These are phyloP conservation scores for Trichosporon faecale DNA, from an alignment of 1,284 basidiomycete genomes.

Conservation along the genomic window DNA sequence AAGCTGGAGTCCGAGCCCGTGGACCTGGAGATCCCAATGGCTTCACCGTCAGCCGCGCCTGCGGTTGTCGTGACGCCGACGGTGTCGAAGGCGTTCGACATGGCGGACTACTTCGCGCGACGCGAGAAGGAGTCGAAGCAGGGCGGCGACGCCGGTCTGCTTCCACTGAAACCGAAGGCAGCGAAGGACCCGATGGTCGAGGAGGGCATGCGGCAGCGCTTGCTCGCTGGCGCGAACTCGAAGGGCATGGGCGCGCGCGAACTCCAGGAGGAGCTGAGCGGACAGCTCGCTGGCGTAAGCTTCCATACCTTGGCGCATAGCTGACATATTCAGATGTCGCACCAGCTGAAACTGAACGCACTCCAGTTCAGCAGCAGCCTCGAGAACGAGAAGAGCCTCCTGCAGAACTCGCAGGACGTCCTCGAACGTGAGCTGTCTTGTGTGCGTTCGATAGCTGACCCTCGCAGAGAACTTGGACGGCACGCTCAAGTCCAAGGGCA, in stretches of 20 bases:
- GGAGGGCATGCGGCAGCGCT: conserved; percentile 24
- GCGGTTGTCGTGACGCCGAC: conserved; percentile 2
- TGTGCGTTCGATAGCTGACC: background rate
- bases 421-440: conserved; percentile 43
- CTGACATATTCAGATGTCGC: conserved; percentile 47
- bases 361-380: conserved; percentile 51
- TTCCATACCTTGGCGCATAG: background rate
- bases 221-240: conserved; percentile 13
- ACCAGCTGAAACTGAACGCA: conserved; percentile 51
- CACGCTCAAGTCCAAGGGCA: conserved; percentile 45
- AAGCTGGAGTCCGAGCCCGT: conserved; percentile 16
- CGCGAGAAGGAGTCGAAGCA: conserved; percentile 30
- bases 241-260: conserved; percentile 38
- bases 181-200: conserved; percentile 11
- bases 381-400: conserved; percentile 50
- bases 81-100: conserved; percentile 17
- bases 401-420: conserved; percentile 45
- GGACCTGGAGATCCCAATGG: background rate
- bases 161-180: conserved; percentile 31
- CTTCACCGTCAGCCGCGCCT: background rate
- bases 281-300: conserved; percentile 51
- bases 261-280: conserved; percentile 52
- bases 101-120: conserved; percentile 34
- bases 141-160: conserved; percentile 36
- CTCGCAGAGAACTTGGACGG: conserved; percentile 43